Conservation (phyloP, 345 rosid genomes). For the Arabis alpina region DNA sequence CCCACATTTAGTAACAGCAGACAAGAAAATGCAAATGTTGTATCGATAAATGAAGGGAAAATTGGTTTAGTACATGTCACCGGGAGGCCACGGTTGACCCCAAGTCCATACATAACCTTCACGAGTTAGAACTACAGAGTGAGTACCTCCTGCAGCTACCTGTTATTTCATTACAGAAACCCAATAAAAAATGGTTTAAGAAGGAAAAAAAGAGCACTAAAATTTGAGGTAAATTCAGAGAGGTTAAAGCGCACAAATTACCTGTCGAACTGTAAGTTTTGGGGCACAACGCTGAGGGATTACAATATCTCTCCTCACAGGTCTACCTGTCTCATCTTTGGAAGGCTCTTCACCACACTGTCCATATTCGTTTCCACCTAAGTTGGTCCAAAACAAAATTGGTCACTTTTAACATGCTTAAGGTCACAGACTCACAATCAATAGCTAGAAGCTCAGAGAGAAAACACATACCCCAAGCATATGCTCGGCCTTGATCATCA, state of each 20-base stretch:
- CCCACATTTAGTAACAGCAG: constrained; percentile 9
- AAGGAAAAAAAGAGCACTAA: background rate
- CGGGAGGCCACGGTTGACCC: constrained; percentile 99
- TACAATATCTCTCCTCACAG: constrained; percentile 83
- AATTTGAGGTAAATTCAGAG: constrained; percentile 7
- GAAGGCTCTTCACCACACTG: constrained; percentile 98
- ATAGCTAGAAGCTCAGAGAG: constrained; percentile 7
- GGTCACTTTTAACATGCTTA: constrained; percentile 1
- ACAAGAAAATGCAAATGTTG: constrained; percentile 7
- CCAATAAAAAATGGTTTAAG: background rate
- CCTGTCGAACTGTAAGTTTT: constrained; percentile 89
- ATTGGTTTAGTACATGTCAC: constrained; percentile 75
- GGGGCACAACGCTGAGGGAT: constrained; percentile 97
- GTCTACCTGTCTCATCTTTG: constrained; percentile 83
- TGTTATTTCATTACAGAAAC: constrained; percentile 36
- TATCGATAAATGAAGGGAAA: background rate
- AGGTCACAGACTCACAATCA: background rate
- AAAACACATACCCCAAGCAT: constrained; percentile 82
- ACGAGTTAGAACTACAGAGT: constrained; percentile 90
- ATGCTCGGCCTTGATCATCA: constrained; percentile 96
- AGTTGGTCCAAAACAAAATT: constrained; percentile 6
- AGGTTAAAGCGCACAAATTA: constrained; percentile 27
- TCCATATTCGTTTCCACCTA: constrained; percentile 99
- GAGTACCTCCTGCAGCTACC: constrained; percentile 99
- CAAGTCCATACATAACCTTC: constrained; percentile 98